Evolutionary conservation across 2,329 filamentous ascomycete species (phyloP).

Genomic region (Sclerotiophoma versabilis): DNA sequence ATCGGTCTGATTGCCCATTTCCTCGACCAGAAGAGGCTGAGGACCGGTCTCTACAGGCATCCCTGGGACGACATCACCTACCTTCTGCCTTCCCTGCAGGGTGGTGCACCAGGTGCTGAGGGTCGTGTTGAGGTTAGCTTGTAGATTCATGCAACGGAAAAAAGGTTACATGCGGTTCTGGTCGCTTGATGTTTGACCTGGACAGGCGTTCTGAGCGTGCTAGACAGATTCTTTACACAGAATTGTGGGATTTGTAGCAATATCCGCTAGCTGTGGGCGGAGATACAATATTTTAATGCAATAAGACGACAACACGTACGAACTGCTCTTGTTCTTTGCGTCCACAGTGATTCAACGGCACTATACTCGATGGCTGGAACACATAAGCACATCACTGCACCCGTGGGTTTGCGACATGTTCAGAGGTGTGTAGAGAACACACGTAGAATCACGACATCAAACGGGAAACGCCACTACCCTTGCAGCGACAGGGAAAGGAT

Average conservation of each 20-base stretch:
- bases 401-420: no score
- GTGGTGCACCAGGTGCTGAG: slow-evolving; percentile 49
- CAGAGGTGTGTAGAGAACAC: no score
- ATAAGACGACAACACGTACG: slow-evolving; percentile 26
- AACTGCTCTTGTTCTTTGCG: not conserved
- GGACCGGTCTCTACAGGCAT: slow-evolving; percentile 96
- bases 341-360: not conserved
- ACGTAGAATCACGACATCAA: no score
- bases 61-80: slow-evolving; percentile 74
- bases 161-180: slow-evolving; percentile 38
- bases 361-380: no score
- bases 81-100: slow-evolving; percentile 49
- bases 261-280: slow-evolving; percentile 39
- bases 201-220: slow-evolving; percentile 41
- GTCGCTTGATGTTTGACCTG: slow-evolving; percentile 33
- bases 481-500: not conserved
- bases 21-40: slow-evolving; percentile 99
- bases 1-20: slow-evolving; percentile 99
- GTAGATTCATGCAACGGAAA: slow-evolving; percentile 40
- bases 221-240: slow-evolving; percentile 37
- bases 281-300: slow-evolving; percentile 43
- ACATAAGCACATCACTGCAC: not conserved
- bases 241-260: slow-evolving; percentile 41
- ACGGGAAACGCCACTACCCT: not conserved
- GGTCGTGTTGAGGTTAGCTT: slow-evolving; percentile 52